These are phyloP conservation scores for Lactarius sanguifluus DNA, from an alignment of 768 basidiomycete species.

Conservation along the genomic window DNA sequence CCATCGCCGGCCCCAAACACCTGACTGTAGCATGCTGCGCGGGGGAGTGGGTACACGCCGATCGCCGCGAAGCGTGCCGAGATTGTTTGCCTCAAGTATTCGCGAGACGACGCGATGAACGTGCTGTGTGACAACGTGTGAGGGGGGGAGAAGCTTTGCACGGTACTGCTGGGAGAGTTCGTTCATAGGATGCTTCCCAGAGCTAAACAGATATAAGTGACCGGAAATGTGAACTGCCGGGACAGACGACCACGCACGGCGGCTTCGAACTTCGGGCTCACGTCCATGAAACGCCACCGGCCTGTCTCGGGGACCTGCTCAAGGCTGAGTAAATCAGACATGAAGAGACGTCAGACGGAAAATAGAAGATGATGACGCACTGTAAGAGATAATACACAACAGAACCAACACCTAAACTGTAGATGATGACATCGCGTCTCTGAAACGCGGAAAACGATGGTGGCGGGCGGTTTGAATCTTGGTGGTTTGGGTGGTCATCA, in stretches of 20 bases:
- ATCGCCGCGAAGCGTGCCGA: slow-evolving; percentile 56
- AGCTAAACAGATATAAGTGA: slow-evolving; percentile 38
- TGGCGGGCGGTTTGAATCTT: slow-evolving; percentile 1
- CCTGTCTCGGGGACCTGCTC: slow-evolving; percentile 88
- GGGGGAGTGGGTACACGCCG: slow-evolving; percentile 30
- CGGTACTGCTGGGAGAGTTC: slow-evolving; percentile 54
- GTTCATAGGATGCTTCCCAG: slow-evolving; percentile 42
- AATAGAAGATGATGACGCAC: slow-evolving; percentile 31
- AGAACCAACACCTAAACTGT: slow-evolving; percentile 23
- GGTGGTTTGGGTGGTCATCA: slow-evolving; percentile 16
- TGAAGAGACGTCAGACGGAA: background rate
- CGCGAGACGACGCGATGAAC: slow-evolving; percentile 68
- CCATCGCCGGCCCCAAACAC: slow-evolving; percentile 27
- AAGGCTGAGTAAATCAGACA: slow-evolving; percentile 47
- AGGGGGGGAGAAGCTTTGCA: slow-evolving; percentile 56
- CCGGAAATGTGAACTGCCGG: background rate
- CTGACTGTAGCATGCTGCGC: slow-evolving; percentile 28
- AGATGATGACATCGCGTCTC: slow-evolving; percentile 27
- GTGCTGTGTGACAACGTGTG: slow-evolving; percentile 63
- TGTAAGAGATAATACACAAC: slow-evolving; percentile 36
- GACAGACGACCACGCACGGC: slow-evolving; percentile 39
- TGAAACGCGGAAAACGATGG: background rate
- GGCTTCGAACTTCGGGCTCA: slow-evolving; percentile 56
- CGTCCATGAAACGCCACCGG: slow-evolving; percentile 86
- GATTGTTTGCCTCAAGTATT: slow-evolving; percentile 68